Evolutionary conservation across 305 asterid species (phyloP).

Genomic region (Fraxinus velutina): DNA sequence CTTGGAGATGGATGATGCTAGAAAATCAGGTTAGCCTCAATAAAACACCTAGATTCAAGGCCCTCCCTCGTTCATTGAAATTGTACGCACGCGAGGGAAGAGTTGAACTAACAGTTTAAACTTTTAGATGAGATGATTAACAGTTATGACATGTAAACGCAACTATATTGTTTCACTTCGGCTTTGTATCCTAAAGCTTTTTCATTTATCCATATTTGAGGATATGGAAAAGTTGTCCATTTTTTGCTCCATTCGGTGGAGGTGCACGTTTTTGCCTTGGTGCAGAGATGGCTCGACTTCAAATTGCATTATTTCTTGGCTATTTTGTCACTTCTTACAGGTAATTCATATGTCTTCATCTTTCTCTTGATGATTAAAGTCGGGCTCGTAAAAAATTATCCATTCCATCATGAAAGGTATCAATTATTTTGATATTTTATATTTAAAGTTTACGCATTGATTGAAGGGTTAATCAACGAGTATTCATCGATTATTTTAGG

Average conservation of each 20-base stretch:
- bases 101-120: neutral
- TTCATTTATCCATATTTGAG: conserved; percentile 25
- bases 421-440: neutral
- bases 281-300: conserved; percentile 88
- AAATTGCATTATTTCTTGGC: conserved; percentile 74
- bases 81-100: too few species aligned
- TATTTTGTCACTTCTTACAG: conserved; percentile 63
- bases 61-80: neutral
- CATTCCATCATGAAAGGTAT: neutral
- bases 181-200: neutral
- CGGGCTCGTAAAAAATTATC: neutral
- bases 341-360: conserved; percentile 22
- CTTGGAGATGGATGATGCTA: conserved; percentile 84
- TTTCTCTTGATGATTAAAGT: neutral
- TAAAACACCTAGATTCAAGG: neutral
- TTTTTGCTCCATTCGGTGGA: conserved; percentile 82
- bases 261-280: conserved; percentile 89
- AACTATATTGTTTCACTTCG: neutral
- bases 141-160: neutral
- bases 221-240: conserved; percentile 75
- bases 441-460: neutral
- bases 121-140: neutral
- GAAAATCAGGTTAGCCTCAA: conserved; percentile 54
- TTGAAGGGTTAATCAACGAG: neutral
- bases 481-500: conserved; percentile 28